These are phyloP conservation scores for Royoungia palumana DNA, from an alignment of 768 basidiomycete species.

Conservation along the genomic window DNA sequence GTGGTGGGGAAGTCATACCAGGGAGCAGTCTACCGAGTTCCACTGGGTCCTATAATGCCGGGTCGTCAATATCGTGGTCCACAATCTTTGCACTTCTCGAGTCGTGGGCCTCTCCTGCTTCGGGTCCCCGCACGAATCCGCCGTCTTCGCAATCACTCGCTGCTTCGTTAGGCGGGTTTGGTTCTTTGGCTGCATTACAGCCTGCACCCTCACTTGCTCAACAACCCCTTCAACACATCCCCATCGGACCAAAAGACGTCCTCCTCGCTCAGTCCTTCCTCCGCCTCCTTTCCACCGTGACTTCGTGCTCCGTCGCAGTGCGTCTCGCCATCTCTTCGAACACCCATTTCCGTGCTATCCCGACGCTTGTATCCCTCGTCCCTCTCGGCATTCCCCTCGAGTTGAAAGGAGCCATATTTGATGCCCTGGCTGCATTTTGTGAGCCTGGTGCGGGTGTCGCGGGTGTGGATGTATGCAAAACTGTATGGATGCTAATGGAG, in stretches of 20 bases:
- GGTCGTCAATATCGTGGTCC: slow-evolving; percentile 71
- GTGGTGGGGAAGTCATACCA: slow-evolving; percentile 65
- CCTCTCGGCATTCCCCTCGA: slow-evolving; percentile 85
- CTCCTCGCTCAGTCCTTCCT: slow-evolving; percentile 79
- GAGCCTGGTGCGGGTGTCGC: slow-evolving; percentile 69
- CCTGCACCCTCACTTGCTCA: slow-evolving; percentile 32
- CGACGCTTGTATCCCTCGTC: slow-evolving; percentile 73
- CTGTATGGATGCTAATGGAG: slow-evolving; percentile 84
- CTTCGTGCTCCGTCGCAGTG: slow-evolving; percentile 70
- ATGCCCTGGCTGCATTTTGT: slow-evolving; percentile 79
- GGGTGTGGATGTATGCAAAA: slow-evolving; percentile 78
- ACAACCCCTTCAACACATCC: slow-evolving; percentile 41
- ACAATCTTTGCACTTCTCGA: slow-evolving; percentile 73
- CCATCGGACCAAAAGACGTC: slow-evolving; percentile 68
- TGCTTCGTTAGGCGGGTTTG: slow-evolving; percentile 30
- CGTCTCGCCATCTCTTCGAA: slow-evolving; percentile 75
- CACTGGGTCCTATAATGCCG: slow-evolving; percentile 37
- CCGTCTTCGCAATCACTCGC: slow-evolving; percentile 41
- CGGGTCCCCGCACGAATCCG: slow-evolving; percentile 42
- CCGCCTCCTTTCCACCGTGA: slow-evolving; percentile 72
- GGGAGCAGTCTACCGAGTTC: slow-evolving; percentile 49
- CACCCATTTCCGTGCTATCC: slow-evolving; percentile 76
- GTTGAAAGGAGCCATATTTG: slow-evolving; percentile 81
- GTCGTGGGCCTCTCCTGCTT: slow-evolving; percentile 61
- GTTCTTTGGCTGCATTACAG: slow-evolving; percentile 26